Conservation (phyloP, 2,329 filamentous ascomycete genomes). For the Aspergillus sojae region DNA sequence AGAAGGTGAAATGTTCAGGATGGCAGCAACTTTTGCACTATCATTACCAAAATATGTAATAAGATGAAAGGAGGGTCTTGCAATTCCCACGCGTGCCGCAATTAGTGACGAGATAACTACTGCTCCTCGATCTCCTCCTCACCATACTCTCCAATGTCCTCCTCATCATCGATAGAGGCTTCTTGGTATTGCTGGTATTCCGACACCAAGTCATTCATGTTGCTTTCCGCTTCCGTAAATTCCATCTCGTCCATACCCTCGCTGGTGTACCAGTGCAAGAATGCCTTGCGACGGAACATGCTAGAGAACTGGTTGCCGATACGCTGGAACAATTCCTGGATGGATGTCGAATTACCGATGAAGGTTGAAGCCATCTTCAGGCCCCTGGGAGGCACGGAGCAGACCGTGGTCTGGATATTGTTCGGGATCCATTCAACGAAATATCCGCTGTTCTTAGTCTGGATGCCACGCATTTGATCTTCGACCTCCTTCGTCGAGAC, state of each 20-base stretch:
- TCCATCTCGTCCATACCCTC: slow-evolving; percentile 99
- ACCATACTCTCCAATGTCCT: slow-evolving; percentile 75
- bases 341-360: slow-evolving; percentile 98
- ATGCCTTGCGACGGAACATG: slow-evolving; percentile 99
- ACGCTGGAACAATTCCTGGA: slow-evolving; percentile 99
- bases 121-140: slow-evolving; percentile 1
- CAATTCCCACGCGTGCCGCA: neutral
- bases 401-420: slow-evolving; percentile 99
- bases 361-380: slow-evolving; percentile 99
- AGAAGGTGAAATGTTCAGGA: neutral
- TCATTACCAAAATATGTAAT: slow-evolving; percentile 4
- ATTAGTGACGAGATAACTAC: neutral
- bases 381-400: slow-evolving; percentile 95
- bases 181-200: slow-evolving; percentile 99
- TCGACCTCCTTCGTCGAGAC: slow-evolving; percentile 99
- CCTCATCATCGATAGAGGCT: slow-evolving; percentile 92
- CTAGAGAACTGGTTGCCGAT: slow-evolving; percentile 99
- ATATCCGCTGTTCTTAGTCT: slow-evolving; percentile 99
- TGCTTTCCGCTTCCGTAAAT: slow-evolving; percentile 99
- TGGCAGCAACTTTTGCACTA: neutral
- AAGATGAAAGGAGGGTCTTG: neutral
- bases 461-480: slow-evolving; percentile 99
- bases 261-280: slow-evolving; percentile 99
- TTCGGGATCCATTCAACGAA: slow-evolving; percentile 99
- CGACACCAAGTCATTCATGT: slow-evolving; percentile 99